A percentile compares a stretch with the other conserved stretches of the same genome.
phyloP scores from a whole-genome alignment of 805 yeast genomes.

The Suhomyces sp. region DNA sequence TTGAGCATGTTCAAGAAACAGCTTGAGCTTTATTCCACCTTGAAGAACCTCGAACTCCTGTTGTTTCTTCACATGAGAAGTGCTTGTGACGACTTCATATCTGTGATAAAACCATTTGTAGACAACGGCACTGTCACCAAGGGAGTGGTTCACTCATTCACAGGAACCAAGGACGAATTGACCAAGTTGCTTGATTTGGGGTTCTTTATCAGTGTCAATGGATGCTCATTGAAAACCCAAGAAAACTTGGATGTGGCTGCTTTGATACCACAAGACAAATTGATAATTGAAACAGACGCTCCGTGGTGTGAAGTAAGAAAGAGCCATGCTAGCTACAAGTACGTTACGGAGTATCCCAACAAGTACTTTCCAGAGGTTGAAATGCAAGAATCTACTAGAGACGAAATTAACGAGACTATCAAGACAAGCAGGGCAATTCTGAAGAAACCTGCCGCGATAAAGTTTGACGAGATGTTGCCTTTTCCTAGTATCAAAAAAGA shows the following conservation, averaged over 20 bases:
- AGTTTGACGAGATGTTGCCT: slow-evolving; percentile 53
- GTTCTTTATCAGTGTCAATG: slow-evolving; percentile 80
- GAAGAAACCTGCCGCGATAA: slow-evolving; percentile 7
- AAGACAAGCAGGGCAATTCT: background rate
- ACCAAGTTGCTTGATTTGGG: slow-evolving; percentile 53
- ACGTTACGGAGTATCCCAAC: slow-evolving; percentile 55
- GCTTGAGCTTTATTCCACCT: slow-evolving; percentile 53
- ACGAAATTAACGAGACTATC: background rate
- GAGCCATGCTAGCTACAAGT: slow-evolving; percentile 70
- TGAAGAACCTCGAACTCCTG: slow-evolving; percentile 55
- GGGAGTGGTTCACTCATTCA: slow-evolving; percentile 89
- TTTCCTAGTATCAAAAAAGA: slow-evolving; percentile 67
- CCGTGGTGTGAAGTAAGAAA: slow-evolving; percentile 97
- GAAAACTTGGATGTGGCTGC: slow-evolving; percentile 68
- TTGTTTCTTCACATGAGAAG: slow-evolving; percentile 88
- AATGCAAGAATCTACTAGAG: background rate
- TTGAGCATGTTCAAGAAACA: slow-evolving; percentile 66
- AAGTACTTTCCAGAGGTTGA: slow-evolving; percentile 46
- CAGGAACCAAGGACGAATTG: slow-evolving; percentile 73
- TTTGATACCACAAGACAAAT: slow-evolving; percentile 62
- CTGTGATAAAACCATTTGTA: slow-evolving; percentile 61
- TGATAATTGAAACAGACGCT: slow-evolving; percentile 91
- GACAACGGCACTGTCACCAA: slow-evolving; percentile 35
- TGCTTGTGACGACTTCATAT: slow-evolving; percentile 75
- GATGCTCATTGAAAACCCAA: slow-evolving; percentile 82